A percentile compares a stretch with the other conserved stretches of the same genome.
Evolutionary conservation across 1,284 basidiomycete genomes (phyloP).

Genomic region (Leccinum subrobustum): DNA sequence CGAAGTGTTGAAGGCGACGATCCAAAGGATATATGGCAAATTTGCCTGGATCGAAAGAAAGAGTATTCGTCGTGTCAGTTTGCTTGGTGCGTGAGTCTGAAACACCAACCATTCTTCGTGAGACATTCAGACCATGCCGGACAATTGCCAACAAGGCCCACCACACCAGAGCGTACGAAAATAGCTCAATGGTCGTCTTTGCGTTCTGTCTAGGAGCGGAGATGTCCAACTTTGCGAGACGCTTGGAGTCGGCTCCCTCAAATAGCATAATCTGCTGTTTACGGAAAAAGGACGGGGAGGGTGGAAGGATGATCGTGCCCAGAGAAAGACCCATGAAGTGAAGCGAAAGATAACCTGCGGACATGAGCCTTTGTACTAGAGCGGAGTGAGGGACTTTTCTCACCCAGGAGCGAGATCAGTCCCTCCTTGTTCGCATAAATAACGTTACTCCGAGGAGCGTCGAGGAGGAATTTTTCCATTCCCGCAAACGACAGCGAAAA

Average conservation of each 20-base stretch:
- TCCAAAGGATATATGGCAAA: slow-evolving; percentile 87
- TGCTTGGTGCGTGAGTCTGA: background rate
- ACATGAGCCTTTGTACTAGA: background rate
- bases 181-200: slow-evolving; percentile 75
- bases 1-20: slow-evolving; percentile 84
- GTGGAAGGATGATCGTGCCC: slow-evolving; percentile 80
- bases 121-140: slow-evolving; percentile 51
- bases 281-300: slow-evolving; percentile 71
- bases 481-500: slow-evolving; percentile 52
- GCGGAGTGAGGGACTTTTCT: slow-evolving; percentile 7
- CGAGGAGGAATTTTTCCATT: slow-evolving; percentile 65
- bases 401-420: slow-evolving; percentile 75
- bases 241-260: slow-evolving; percentile 11
- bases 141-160: slow-evolving; percentile 62
- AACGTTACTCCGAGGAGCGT: slow-evolving; percentile 58
- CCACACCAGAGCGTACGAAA: slow-evolving; percentile 76
- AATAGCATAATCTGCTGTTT: slow-evolving; percentile 37
- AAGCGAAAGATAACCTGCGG: slow-evolving; percentile 83
- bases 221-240: slow-evolving; percentile 19
- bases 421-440: slow-evolving; percentile 93
- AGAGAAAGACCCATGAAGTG: slow-evolving; percentile 84
- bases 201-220: slow-evolving; percentile 51
- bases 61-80: background rate
- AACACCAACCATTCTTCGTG: slow-evolving; percentile 69
- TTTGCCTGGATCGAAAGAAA: slow-evolving; percentile 62